Percentiles rank a stretch among this genome's conserved stretches.
phyloP scores from a whole-genome alignment of 2,329 filamentous ascomycete species.

The Hymenoscyphus fructigenus region DNA sequence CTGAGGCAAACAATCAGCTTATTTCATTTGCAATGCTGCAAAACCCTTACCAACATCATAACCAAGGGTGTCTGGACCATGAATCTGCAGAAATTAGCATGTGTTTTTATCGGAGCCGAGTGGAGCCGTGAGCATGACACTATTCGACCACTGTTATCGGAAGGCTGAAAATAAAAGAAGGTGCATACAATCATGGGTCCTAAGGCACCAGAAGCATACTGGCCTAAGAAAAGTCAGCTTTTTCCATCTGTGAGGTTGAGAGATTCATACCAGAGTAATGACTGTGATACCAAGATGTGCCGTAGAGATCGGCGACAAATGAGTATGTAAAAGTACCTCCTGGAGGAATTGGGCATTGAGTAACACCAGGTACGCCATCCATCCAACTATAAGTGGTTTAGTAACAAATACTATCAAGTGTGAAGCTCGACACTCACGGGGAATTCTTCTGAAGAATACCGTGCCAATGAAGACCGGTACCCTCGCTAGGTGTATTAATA shows the following conservation, averaged over 20 bases:
- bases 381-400: slow-evolving; percentile 21
- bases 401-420: not conserved
- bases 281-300: slow-evolving; percentile 60
- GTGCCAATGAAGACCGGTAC: slow-evolving; percentile 45
- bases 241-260: not conserved
- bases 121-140: not conserved
- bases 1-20: slow-evolving; percentile 8
- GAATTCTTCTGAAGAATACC: slow-evolving; percentile 46
- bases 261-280: slow-evolving; percentile 46
- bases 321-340: slow-evolving; percentile 36
- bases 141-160: not conserved
- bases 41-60: slow-evolving; percentile 52
- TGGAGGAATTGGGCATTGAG: slow-evolving; percentile 65
- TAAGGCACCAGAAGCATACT: slow-evolving; percentile 54
- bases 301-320: slow-evolving; percentile 40
- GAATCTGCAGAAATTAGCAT: slow-evolving; percentile 39
- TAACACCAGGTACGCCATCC: slow-evolving; percentile 48
- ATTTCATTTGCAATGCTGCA: not conserved
- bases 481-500: slow-evolving; percentile 45
- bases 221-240: slow-evolving; percentile 25
- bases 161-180: not conserved
- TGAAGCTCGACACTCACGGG: slow-evolving; percentile 18
- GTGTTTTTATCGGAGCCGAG: not conserved
- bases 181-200: slow-evolving; percentile 51
- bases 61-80: slow-evolving; percentile 55